Evolutionary conservation across 768 basidiomycete species (phyloP), one percentile per base, ranked within the genome.

Genomic region (Gyrodon lividus): DNA sequence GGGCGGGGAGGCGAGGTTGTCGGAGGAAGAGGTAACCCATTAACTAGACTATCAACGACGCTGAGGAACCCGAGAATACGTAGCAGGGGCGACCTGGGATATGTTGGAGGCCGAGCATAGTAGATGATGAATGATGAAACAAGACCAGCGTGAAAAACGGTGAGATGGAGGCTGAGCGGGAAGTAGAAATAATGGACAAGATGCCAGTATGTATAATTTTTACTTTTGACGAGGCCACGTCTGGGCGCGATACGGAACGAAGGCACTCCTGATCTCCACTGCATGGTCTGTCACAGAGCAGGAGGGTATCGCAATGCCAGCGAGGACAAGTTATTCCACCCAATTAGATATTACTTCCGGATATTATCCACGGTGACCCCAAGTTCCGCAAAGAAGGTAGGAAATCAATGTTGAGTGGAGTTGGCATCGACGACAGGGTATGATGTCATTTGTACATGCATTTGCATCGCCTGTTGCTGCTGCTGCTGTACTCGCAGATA

Each of bases 191-290:
- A 62, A 59, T 62, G 64, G 59, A 61, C 65, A 67, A 62, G 49
- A 60, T 51, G 61, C 56, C 65, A 65, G 68, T 69, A 67, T 65
- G 65, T 62, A 67, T 67, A 69, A 58, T 63, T 68, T 69, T 67
- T 67, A 70, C 66, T 69, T 70, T 67, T 69, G 45, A 16, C 5
- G 12, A 42, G 2, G 19, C 39, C 56, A 35, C 31, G 23, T 20
- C n/a, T 13, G 10, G 37, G 12, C 24, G 39, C 16, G 46, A 22
- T 31, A 44, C 44, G 43, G 6, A 45, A 43, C 8, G 16, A 40
- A 10, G 7, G 48, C n/a, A 19, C 38, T 48, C n/a, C 30, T 19
- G 30, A 17, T 19, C 35, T 37, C 31, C 43, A 20, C 30, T 12
- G 40, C 20, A 16, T 38, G 30, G 16, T 24, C 24, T 19, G 49